Base-by-base conservation (phyloP, 2,329 filamentous ascomycete species). In the Amesomyces nigricolor region DNA sequence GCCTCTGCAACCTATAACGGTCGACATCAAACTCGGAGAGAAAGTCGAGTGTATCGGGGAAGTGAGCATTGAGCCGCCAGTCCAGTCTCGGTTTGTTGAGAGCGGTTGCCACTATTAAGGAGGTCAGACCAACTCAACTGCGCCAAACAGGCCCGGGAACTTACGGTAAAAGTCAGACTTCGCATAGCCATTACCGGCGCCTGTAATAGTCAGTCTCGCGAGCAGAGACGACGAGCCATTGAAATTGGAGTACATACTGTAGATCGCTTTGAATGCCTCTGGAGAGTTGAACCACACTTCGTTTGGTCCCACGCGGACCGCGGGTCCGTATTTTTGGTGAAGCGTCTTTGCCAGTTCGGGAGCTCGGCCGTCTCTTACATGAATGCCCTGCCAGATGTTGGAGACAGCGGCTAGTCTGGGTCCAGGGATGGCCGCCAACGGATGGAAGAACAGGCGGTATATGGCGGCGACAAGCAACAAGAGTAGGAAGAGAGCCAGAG, bases 141-240 rank as follows among this genome's bases (percentile, higher is more conserved):
- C 37, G 4, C 4, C 14, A 10, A 32, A 43, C 17, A 11, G 19
- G 2, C 17, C 29, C 8, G 16, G 19, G 0, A 3, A 56, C 73
- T 61, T 64, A 79, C 78, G 61, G 48, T 81, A 81, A 43, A 81
- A 81, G 13, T 77, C 73, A 0, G 76, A 77, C 60, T 81, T 81
- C 35, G 77, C 73, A 57, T 72, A 78, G 1, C 75, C 75, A 39
- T 70, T 77, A 0, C 73, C 72, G 6, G 69, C 68, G n/a, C 71
- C 78, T 80, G 17, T 26, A 26, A 26, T 26, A 26, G 22, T 26
- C 22, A 14, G 3, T 2, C 14, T 38, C 11, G 29, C 46, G 16
- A 38, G 6, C 22, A 30, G 56, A 42, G 26, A 26, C 43, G 17
- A 44, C 9, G 6, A 2, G 11, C 22, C 22, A 26, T 16, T 32